These are phyloP conservation scores for Ustanciosporium gigantosporum DNA, from an alignment of 1,284 basidiomycete genomes.

Conservation along the genomic window DNA sequence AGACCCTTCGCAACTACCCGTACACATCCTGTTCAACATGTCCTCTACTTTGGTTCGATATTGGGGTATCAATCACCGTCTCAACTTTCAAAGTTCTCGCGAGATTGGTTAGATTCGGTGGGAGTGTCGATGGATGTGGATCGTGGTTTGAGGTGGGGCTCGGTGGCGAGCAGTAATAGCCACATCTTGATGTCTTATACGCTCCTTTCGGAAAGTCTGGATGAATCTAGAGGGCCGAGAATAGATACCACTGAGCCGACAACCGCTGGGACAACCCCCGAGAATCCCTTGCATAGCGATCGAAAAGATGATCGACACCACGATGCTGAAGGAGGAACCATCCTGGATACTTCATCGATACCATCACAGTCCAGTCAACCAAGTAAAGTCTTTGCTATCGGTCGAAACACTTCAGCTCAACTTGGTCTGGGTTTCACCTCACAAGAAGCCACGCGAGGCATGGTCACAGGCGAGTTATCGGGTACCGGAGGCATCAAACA, in stretches of 20 bases:
- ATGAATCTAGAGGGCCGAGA: too few species aligned
- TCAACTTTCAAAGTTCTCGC: slow-evolving; percentile 7
- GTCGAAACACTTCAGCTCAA: slow-evolving; percentile 29
- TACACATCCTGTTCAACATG: too few species aligned
- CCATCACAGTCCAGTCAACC: too few species aligned
- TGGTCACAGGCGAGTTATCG: slow-evolving; percentile 9
- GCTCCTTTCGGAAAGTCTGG: too few species aligned
- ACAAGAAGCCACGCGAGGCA: slow-evolving; percentile 35
- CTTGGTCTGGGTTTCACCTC: slow-evolving; percentile 22
- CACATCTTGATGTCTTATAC: slow-evolving; percentile 13
- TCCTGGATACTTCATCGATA: too few species aligned
- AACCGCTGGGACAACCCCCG: too few species aligned
- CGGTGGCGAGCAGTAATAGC: neutral
- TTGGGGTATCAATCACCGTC: slow-evolving; percentile 6
- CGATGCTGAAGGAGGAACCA: too few species aligned
- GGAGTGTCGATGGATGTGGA: slow-evolving; percentile 12
- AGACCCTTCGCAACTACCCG: too few species aligned
- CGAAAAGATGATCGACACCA: too few species aligned
- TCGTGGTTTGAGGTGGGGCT: slow-evolving; percentile 4
- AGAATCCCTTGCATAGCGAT: too few species aligned
- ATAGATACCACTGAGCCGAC: too few species aligned
- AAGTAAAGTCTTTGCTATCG: slow-evolving; percentile 23
- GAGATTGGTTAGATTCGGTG: slow-evolving; percentile 14
- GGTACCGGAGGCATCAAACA: slow-evolving; percentile 4
- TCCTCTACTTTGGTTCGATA: slow-evolving; percentile 16